phyloP scores from a whole-genome alignment of 192 early-diverging fungal genomes.

The Rhizoclosmatium globosum region DNA sequence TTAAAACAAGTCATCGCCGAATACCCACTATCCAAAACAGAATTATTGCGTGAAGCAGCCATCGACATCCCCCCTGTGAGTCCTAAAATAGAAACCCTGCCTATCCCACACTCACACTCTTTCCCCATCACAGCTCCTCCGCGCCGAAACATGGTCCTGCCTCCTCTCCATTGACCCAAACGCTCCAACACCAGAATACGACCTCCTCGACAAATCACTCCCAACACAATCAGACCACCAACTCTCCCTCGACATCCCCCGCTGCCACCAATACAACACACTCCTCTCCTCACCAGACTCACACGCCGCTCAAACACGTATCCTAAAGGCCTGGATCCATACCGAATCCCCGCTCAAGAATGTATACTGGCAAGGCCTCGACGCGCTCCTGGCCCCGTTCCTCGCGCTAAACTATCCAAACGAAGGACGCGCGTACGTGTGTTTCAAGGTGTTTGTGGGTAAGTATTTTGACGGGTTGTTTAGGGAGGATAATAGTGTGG shows the following conservation, averaged over 20 bases:
- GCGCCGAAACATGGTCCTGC: constrained; percentile 20
- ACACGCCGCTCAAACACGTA: constrained; percentile 40
- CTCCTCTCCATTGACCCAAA: background rate
- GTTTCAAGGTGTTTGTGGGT: constrained; percentile 70
- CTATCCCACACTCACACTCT: background rate
- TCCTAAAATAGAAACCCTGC: background rate
- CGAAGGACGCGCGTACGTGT: constrained; percentile 75
- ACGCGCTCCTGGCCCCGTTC: constrained; percentile 80
- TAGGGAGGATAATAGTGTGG: constrained; percentile 71
- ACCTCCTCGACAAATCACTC: background rate
- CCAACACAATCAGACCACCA: constrained; percentile 33
- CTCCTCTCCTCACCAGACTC: constrained; percentile 42
- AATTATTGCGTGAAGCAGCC: constrained; percentile 13
- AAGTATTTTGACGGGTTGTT: constrained; percentile 77
- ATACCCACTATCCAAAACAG: background rate
- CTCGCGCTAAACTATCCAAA: constrained; percentile 78
- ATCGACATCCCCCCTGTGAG: constrained; percentile 31
- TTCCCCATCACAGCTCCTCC: background rate
- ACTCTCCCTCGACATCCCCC: constrained; percentile 37
- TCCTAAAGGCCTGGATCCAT: constrained; percentile 46
- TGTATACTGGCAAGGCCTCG: constrained; percentile 88
- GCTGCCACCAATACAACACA: constrained; percentile 52
- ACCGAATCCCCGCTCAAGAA: constrained; percentile 57
- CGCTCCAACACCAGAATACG: constrained; percentile 1
- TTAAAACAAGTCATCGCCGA: constrained; percentile 24